Evolutionary conservation across 2,329 filamentous ascomycete species (phyloP).

Genomic region (Fusarium equiseti): DNA sequence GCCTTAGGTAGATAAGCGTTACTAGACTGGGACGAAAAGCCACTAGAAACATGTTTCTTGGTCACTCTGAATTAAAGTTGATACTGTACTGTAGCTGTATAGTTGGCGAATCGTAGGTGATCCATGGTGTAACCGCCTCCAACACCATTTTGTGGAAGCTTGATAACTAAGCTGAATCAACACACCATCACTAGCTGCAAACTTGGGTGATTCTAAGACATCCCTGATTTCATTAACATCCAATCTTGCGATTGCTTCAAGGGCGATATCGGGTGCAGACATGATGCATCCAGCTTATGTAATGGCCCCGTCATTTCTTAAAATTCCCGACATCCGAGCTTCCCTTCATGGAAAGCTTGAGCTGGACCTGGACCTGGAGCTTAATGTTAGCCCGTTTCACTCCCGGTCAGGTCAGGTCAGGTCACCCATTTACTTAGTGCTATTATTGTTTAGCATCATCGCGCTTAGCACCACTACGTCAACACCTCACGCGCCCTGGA

Average conservation of each 20-base stretch:
- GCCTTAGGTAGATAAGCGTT: slow-evolving; percentile 6
- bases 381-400: not conserved
- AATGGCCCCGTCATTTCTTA: slow-evolving; percentile 36
- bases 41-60: slow-evolving; percentile 10
- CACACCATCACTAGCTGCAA: not conserved
- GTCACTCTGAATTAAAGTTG: slow-evolving; percentile 3
- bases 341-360: not conserved
- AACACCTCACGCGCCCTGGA: slow-evolving; percentile 23
- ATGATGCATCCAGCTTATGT: slow-evolving; percentile 35
- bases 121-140: slow-evolving; percentile 1
- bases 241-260: not conserved
- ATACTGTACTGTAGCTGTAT: slow-evolving; percentile 1
- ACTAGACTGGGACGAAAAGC: slow-evolving; percentile 18
- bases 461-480: slow-evolving; percentile 35
- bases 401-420: not conserved
- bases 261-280: slow-evolving; percentile 32
- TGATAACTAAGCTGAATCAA: not conserved
- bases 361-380: not conserved
- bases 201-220: slow-evolving; percentile 3
- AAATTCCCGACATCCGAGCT: slow-evolving; percentile 34
- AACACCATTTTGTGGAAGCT: not conserved
- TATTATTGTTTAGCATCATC: slow-evolving; percentile 31
- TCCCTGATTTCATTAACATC: not conserved
- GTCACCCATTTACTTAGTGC: slow-evolving; percentile 3
- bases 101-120: slow-evolving; percentile 4